Percentiles rank a stretch among this genome's conserved stretches.
These are phyloP conservation scores for Umbilicus rupestris DNA, from an alignment of 164 flowering plant species.

Conservation along the genomic window DNA sequence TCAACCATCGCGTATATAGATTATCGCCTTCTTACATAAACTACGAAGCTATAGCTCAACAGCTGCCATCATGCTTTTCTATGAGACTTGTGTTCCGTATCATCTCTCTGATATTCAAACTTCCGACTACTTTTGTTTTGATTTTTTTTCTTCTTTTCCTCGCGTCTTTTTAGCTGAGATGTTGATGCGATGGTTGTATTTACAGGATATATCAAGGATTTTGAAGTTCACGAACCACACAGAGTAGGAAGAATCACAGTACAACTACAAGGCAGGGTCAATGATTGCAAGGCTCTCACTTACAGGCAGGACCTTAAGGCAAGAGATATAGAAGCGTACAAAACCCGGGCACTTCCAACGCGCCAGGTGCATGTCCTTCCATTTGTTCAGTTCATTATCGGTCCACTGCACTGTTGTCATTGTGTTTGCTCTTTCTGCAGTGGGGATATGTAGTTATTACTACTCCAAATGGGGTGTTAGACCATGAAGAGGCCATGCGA, in stretches of 20 bases:
- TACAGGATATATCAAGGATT: slow-evolving; percentile 69
- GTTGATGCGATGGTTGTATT: neutral
- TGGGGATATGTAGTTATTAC: slow-evolving; percentile 91
- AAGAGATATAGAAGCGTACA: slow-evolving; percentile 48
- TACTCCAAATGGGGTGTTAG: slow-evolving; percentile 74
- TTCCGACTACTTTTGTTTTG: neutral
- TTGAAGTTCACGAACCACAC: slow-evolving; percentile 58
- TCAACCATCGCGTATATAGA: too few species aligned
- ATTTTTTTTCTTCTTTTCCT: neutral
- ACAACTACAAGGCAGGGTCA: slow-evolving; percentile 68
- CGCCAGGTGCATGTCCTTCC: slow-evolving; percentile 42
- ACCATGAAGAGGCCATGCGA: slow-evolving; percentile 36
- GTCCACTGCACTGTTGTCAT: neutral
- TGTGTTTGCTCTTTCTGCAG: slow-evolving; percentile 28
- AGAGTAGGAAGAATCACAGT: slow-evolving; percentile 79
- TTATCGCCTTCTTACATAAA: too few species aligned
- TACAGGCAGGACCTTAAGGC: slow-evolving; percentile 76
- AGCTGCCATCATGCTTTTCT: too few species aligned
- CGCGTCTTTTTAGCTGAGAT: neutral
- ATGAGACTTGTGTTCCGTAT: too few species aligned
- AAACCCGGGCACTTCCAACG: slow-evolving; percentile 50
- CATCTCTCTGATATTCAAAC: neutral
- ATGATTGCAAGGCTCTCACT: slow-evolving; percentile 59
- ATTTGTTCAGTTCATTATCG: neutral
- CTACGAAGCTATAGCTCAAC: too few species aligned